These are phyloP conservation scores for Suhomyces guaymorum DNA, from an alignment of 1,139 yeast species.

Conservation along the genomic window DNA sequence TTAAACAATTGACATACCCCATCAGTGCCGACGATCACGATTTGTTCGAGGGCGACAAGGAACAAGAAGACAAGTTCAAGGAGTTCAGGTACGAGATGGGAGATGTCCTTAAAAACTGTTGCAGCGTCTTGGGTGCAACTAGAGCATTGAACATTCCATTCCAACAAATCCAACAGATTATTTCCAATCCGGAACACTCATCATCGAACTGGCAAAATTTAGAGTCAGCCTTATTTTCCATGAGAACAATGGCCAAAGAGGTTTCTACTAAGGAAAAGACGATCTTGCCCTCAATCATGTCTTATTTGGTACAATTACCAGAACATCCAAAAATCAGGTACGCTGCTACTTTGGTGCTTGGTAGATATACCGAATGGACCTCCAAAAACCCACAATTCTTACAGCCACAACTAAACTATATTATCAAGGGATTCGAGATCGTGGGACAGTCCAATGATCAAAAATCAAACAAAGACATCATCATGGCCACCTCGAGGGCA, in stretches of 20 bases:
- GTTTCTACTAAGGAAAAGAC: slow-evolving; percentile 67
- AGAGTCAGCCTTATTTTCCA: slow-evolving; percentile 87
- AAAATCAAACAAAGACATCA: slow-evolving; percentile 48
- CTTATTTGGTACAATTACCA: slow-evolving; percentile 66
- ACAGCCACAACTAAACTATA: slow-evolving; percentile 81
- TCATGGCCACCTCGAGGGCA: slow-evolving; percentile 90
- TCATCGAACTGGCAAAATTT: slow-evolving; percentile 72
- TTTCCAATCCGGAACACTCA: slow-evolving; percentile 30
- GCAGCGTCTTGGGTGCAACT: slow-evolving; percentile 81
- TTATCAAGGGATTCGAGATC: slow-evolving; percentile 70
- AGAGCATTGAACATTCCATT: slow-evolving; percentile 67
- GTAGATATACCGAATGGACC: slow-evolving; percentile 96
- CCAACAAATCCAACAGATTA: slow-evolving; percentile 45
- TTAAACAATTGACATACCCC: slow-evolving; percentile 79
- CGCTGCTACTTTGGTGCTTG: slow-evolving; percentile 89
- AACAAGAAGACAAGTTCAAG: slow-evolving; percentile 88
- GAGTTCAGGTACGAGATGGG: slow-evolving; percentile 97
- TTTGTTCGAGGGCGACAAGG: slow-evolving; percentile 63
- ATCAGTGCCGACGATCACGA: slow-evolving; percentile 41
- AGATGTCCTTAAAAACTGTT: slow-evolving; percentile 91
- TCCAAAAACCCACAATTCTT: slow-evolving; percentile 78
- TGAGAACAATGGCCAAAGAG: slow-evolving; percentile 95
- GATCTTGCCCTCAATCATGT: slow-evolving; percentile 79
- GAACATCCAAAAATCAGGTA: slow-evolving; percentile 86
- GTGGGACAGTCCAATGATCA: slow-evolving; percentile 22